Conservation (phyloP, 1,284 basidiomycete species). For the Ceratobasidium theobromae region DNA sequence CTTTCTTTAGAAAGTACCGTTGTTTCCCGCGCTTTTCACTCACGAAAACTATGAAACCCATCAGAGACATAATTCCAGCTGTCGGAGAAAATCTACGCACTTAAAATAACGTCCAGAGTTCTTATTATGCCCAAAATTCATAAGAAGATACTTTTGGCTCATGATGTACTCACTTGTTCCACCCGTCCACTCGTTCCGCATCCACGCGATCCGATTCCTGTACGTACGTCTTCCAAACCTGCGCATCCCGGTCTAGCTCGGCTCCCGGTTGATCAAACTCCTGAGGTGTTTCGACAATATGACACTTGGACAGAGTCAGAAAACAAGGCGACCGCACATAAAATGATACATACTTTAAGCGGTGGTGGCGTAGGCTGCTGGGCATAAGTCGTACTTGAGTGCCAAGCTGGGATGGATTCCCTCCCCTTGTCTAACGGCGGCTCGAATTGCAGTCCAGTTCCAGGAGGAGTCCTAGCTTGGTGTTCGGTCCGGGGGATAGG, state of each 20-base stretch:
- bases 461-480: too few relatives aligned
- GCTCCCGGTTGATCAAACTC: background rate
- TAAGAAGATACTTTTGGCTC: too few relatives aligned
- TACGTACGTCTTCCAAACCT: background rate
- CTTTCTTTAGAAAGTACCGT: background rate
- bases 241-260: background rate
- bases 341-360: too few relatives aligned
- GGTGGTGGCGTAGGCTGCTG: too few relatives aligned
- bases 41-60: background rate
- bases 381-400: too few relatives aligned
- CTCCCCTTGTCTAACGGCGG: too few relatives aligned
- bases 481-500: too few relatives aligned
- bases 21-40: background rate
- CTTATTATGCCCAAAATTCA: background rate
- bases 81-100: background rate
- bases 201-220: background rate
- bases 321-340: too few relatives aligned
- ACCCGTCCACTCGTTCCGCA: background rate
- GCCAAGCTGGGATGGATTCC: too few relatives aligned
- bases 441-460: too few relatives aligned
- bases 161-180: slow-evolving; percentile 6
- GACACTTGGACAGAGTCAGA: too few relatives aligned
- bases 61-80: background rate
- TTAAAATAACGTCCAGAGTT: background rate
- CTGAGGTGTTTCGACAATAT: background rate